These are phyloP conservation scores for Clausena lansium DNA, from an alignment of 345 rosid genomes.

Conservation along the genomic window DNA sequence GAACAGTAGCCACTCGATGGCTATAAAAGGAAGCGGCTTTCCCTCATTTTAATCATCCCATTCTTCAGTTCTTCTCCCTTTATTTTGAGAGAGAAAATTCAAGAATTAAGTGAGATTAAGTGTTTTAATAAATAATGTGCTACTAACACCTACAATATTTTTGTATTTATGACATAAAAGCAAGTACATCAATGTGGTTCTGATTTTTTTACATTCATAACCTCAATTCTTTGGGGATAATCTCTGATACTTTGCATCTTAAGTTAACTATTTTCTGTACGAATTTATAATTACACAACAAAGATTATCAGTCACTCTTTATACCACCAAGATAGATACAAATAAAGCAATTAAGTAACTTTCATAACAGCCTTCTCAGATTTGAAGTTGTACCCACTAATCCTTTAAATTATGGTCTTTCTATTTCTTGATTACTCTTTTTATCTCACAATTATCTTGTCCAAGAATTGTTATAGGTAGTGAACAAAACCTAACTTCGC, in stretches of 20 bases:
- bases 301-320: background rate
- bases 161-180: background rate
- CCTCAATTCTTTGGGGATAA: slow-evolving; percentile 46
- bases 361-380: slow-evolving; percentile 14
- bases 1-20: too few relatives aligned
- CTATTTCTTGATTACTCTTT: slow-evolving; percentile 21
- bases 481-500: slow-evolving; percentile 11
- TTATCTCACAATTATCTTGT: background rate
- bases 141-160: background rate
- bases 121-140: background rate
- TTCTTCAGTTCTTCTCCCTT: too few relatives aligned
- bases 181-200: slow-evolving; percentile 29
- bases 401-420: slow-evolving; percentile 36
- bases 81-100: too few relatives aligned
- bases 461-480: background rate
- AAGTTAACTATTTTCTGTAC: background rate
- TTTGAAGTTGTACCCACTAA: slow-evolving; percentile 2
- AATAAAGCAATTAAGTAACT: slow-evolving; percentile 1
- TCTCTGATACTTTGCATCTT: slow-evolving; percentile 36
- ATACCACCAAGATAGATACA: background rate
- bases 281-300: background rate
- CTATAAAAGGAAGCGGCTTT: too few relatives aligned
- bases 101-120: too few relatives aligned
- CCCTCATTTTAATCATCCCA: too few relatives aligned
- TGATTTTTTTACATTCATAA: slow-evolving; percentile 75